Evolutionary conservation across 2,329 filamentous ascomycete species (phyloP), one percentile per base, ranked within the genome.

Genomic region (Cladosporium sp.): DNA sequence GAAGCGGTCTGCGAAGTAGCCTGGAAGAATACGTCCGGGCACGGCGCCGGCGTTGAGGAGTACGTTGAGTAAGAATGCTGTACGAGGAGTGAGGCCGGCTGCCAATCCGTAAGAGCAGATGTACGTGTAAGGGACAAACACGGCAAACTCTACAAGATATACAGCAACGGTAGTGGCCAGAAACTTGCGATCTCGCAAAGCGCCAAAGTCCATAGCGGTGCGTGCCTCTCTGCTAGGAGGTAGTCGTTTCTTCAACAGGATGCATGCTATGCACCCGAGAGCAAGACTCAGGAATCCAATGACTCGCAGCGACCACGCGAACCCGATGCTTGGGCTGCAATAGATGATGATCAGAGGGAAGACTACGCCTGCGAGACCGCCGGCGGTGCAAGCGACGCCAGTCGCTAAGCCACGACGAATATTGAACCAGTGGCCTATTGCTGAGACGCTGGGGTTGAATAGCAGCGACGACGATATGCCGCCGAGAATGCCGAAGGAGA

Each of bases 361-460:
- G 51, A 78, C 74, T 34, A 79, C 70, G 43, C 77, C 77, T 7
- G 76, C 77, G 1, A 78, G 55, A 0, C 72, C 73, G 1, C 76
- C 76, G 34, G 90, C 92, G 0, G 88, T 88, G 2, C 87, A 85
- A 5, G 90, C 90, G 47, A 96, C 77, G 6, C 92, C 92, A 0
- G 88, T 94, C 1, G 91, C 90, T 55, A 89, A 79, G 3, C 89
- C 92, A n/a, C 92, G 85, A 52, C 86, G 85, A 2, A 75, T 76
- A 39, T 85, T 82, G 80, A 96, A 97, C 78, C 85, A 96, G 71
- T 96, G 91, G 0, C 89, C 88, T 5, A 96, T 81, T 1, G 88
- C 84, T 0, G 88, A 84, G 62, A 96, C 82, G 30, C 88, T 86
- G 0, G 91, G 90, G 0, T 90, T 95, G 73, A 94, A 94, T 60